A percentile compares a stretch with the other conserved stretches of the same genome.
Conservation (phyloP, 2,329 filamentous ascomycete species). For the Cephalotrichum gorgonifer region DNA sequence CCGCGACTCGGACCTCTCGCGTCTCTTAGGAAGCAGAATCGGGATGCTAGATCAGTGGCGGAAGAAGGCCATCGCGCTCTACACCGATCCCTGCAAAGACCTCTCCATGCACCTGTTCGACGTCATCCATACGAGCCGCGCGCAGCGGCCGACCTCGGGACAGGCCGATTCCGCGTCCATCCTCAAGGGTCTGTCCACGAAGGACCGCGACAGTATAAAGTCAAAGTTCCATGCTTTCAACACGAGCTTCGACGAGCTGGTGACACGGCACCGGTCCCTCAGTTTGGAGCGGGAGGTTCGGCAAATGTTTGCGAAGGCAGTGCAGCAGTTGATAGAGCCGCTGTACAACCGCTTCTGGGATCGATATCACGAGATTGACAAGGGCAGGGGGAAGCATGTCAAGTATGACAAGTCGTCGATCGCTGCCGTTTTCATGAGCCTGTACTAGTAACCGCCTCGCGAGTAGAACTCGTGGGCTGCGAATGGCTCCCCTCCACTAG, state of each 20-base stretch:
- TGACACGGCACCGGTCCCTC: conserved; percentile 69
- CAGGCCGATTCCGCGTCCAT: conserved; percentile 75
- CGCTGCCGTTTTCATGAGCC: conserved; percentile 49
- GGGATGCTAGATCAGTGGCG: conserved; percentile 69
- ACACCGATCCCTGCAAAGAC: conserved; percentile 82
- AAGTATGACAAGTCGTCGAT: conserved; percentile 89
- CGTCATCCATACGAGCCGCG: conserved; percentile 79
- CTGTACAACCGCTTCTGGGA: conserved; percentile 95
- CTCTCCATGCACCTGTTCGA: conserved; percentile 78
- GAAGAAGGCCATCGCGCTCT: conserved; percentile 73
- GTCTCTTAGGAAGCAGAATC: conserved; percentile 58
- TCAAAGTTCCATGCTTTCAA: conserved; percentile 94
- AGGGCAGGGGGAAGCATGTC: conserved; percentile 95
- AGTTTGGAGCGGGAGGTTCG: conserved; percentile 89
- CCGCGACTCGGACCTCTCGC: conserved; percentile 64
- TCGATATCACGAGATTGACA: conserved; percentile 93
- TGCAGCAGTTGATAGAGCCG: conserved; percentile 86
- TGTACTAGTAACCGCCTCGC: conserved; percentile 15
- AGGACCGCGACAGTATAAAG: conserved; percentile 94
- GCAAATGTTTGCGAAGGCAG: conserved; percentile 67
- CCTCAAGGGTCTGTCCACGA: conserved; percentile 71
- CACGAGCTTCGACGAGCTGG: conserved; percentile 76
- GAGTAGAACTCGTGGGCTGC: neutral
- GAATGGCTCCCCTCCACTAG: no score
- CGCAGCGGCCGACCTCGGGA: conserved; percentile 60